These are phyloP conservation scores for Eimeria falciformis DNA, from an alignment of 169 alveolate species.

Conservation along the genomic window DNA sequence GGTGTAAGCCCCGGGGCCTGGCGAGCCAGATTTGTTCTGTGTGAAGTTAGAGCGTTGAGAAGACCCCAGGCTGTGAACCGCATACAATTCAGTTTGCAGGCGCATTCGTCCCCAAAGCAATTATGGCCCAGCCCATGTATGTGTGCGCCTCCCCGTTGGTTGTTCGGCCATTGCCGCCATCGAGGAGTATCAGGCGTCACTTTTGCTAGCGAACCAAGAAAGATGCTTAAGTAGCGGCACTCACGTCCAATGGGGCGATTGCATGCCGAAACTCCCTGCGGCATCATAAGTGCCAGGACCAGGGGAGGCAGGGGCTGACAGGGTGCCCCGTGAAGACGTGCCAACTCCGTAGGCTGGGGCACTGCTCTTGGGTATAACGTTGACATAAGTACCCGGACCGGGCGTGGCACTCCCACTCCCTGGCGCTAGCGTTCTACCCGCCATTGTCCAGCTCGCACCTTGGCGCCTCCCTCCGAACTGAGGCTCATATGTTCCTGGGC, in stretches of 20 bases:
- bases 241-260: slow-evolving; percentile 65
- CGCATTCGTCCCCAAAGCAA: no score
- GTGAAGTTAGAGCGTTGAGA: background rate
- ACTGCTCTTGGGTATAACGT: background rate
- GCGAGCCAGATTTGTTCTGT: background rate
- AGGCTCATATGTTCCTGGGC: slow-evolving; percentile 1
- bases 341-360: slow-evolving; percentile 66
- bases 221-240: background rate
- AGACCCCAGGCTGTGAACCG: slow-evolving; percentile 6
- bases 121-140: no score
- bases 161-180: no score
- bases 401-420: background rate
- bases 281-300: slow-evolving; percentile 68
- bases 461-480: background rate
- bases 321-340: slow-evolving; percentile 9
- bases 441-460: slow-evolving; percentile 19
- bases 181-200: no score
- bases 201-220: no score
- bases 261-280: background rate
- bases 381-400: slow-evolving; percentile 48
- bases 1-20: slow-evolving; percentile 64
- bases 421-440: background rate
- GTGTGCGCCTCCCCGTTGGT: no score
- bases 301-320: slow-evolving; percentile 42
- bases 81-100: background rate